Evolutionary conservation across 192 early-diverging fungal species (phyloP).

Genomic region (Coemansia brasiliensis): DNA sequence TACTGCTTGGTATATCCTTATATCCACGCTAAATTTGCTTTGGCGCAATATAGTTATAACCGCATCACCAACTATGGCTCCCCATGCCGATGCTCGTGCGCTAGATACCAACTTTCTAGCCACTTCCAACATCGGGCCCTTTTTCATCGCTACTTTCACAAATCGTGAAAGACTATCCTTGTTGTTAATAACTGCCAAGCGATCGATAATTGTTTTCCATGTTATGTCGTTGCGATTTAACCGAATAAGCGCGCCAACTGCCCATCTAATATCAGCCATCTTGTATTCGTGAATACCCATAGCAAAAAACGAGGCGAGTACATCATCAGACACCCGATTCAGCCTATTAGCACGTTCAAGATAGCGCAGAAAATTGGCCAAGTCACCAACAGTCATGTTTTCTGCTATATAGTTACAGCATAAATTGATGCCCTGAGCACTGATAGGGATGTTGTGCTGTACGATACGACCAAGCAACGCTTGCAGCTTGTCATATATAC

Average conservation of each 20-base stretch:
- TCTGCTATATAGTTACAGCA: slow-evolving; percentile 23
- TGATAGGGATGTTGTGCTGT: slow-evolving; percentile 30
- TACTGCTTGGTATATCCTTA: background rate
- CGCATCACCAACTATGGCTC: slow-evolving; percentile 12
- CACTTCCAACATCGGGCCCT: background rate
- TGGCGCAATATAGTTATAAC: slow-evolving; percentile 13
- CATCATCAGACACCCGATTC: slow-evolving; percentile 10
- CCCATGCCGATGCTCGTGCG: background rate
- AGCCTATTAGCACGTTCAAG: slow-evolving; percentile 22
- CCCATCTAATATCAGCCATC: slow-evolving; percentile 40
- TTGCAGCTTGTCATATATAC: slow-evolving; percentile 15
- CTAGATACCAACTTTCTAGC: slow-evolving; percentile 14
- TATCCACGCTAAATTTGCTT: background rate
- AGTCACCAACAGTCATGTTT: slow-evolving; percentile 8
- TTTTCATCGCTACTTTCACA: slow-evolving; percentile 7
- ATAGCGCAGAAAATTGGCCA: slow-evolving; percentile 49
- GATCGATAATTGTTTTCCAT: slow-evolving; percentile 19
- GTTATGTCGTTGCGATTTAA: background rate
- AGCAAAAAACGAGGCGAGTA: slow-evolving; percentile 18
- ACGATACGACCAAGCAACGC: slow-evolving; percentile 22
- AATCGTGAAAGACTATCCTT: slow-evolving; percentile 9
- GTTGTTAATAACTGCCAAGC: slow-evolving; percentile 8
- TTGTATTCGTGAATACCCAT: slow-evolving; percentile 14
- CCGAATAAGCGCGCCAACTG: slow-evolving; percentile 3
- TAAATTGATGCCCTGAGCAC: slow-evolving; percentile 7